Conservation (phyloP, 805 yeast species). For the Lipomyces sp. region DNA sequence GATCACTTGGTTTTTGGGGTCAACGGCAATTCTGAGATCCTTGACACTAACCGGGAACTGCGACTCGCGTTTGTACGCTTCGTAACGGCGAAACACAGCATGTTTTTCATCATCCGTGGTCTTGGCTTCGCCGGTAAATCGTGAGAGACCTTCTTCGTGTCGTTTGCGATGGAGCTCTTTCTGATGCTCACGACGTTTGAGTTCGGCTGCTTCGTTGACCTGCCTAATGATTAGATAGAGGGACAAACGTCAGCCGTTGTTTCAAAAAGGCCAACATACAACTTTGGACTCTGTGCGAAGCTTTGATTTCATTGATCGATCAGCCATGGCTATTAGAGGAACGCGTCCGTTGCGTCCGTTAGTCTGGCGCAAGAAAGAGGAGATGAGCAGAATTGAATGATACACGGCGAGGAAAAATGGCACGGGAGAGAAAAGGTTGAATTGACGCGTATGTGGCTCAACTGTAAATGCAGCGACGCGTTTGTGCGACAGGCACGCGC, state of each 20-base stretch:
- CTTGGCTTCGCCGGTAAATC: constrained; percentile 75
- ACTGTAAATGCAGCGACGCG: background rate
- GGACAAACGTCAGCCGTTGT: background rate
- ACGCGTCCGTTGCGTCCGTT: too few species aligned
- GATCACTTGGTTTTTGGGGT: constrained; percentile 80
- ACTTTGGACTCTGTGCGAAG: constrained; percentile 22
- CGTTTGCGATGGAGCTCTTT: constrained; percentile 76
- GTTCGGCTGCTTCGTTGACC: constrained; percentile 69
- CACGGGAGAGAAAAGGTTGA: too few species aligned
- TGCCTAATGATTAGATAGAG: background rate
- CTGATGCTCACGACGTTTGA: constrained; percentile 78
- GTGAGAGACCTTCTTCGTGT: constrained; percentile 79
- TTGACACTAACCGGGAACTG: constrained; percentile 83
- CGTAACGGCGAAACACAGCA: constrained; percentile 85
- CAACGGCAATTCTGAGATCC: constrained; percentile 84
- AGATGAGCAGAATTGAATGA: too few species aligned
- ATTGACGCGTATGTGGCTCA: background rate
- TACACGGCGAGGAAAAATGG: too few species aligned
- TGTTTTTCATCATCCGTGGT: constrained; percentile 49
- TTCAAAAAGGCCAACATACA: constrained; percentile 9
- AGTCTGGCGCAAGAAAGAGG: too few species aligned
- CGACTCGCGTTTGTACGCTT: constrained; percentile 87
- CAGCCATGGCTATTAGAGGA: constrained; percentile 15
- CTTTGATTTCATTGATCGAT: constrained; percentile 13
- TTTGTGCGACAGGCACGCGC: background rate